Base-by-base conservation (phyloP, 2,329 filamentous ascomycete genomes). In the Penicillium psychrosexuale region DNA sequence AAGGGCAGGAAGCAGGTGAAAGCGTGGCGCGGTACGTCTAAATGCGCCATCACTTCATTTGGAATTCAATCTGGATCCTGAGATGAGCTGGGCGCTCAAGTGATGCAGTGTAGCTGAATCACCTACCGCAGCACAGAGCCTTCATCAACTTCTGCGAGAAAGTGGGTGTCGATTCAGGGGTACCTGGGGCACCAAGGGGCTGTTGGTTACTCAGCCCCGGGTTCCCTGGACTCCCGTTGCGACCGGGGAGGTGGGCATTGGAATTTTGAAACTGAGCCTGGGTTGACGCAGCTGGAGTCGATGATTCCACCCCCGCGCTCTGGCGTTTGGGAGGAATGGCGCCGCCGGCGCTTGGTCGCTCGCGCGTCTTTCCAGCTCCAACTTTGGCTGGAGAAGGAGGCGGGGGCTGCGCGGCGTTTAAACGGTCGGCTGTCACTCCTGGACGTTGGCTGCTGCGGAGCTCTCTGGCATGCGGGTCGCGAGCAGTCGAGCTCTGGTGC, bases 221-320 rank as follows among this genome's bases (percentile, higher is more conserved):
- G 69, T 86, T 84, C 19, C 70, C 69, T 24, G 78, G 77, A 59
- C 77, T 81, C 58, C 82, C 83, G 64, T 86, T 80, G 67, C 84
- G 85, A 44, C 69, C 67, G 47, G 88, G 84, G 62, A 96, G 82
- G 74, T 96, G 94, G 73, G 91, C 90, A 70, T 89, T 90, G 78
- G 91, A 96, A 82, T 91, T 93, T 79, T 96, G 91, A 82, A 96
- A 97, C 73, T 97, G 93, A 64, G 93, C 93, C 76, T 95, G 90
- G 61, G 91, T 97, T 71, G 91, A 96, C 67, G 89, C 90, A 71
- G 92, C 88, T 66, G 91, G 90, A 62, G 92, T 93, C 69, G 85
- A 84, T 74, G 88, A 84, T 73, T 95, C 90, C 73, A 75, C 60
- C 47, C 71, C 74, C 62, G 70, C 75, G 82, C 86, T 91, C 77